These are phyloP conservation scores for Dendrobium officinale DNA, from an alignment of 106 monocot species.

Conservation along the genomic window DNA sequence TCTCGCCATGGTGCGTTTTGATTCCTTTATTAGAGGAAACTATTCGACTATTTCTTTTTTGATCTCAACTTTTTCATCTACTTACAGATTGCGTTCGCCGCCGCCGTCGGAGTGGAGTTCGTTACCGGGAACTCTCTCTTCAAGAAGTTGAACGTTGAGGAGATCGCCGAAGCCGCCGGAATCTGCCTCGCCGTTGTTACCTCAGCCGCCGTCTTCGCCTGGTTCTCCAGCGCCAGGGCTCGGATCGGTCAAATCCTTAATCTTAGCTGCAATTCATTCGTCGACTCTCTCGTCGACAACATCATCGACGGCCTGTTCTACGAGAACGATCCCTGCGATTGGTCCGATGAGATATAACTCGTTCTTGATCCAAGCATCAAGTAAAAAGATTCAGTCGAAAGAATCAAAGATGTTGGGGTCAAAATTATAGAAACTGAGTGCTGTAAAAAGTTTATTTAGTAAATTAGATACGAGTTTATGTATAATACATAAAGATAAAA, in stretches of 20 bases:
- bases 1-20: constrained; percentile 70
- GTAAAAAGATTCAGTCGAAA: background rate
- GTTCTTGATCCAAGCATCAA: background rate
- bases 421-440: background rate
- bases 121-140: constrained; percentile 83
- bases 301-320: constrained; percentile 81
- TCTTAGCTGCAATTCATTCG: constrained; percentile 73
- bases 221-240: constrained; percentile 49
- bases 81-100: constrained; percentile 65
- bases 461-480: background rate
- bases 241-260: constrained; percentile 61
- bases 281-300: constrained; percentile 87
- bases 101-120: constrained; percentile 50
- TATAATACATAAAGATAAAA: background rate
- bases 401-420: background rate
- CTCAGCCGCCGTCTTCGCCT: constrained; percentile 63
- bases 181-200: constrained; percentile 56
- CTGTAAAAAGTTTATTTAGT: background rate
- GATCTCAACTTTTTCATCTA: background rate
- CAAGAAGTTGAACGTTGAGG: constrained; percentile 71
- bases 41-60: background rate
- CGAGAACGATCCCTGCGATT: constrained; percentile 53
- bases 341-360: constrained; percentile 38
- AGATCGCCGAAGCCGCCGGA: constrained; percentile 66
- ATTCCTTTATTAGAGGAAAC: background rate